Evolutionary conservation across 805 yeast genomes (phyloP).

Genomic region (Citeromyces nyonsensis): DNA sequence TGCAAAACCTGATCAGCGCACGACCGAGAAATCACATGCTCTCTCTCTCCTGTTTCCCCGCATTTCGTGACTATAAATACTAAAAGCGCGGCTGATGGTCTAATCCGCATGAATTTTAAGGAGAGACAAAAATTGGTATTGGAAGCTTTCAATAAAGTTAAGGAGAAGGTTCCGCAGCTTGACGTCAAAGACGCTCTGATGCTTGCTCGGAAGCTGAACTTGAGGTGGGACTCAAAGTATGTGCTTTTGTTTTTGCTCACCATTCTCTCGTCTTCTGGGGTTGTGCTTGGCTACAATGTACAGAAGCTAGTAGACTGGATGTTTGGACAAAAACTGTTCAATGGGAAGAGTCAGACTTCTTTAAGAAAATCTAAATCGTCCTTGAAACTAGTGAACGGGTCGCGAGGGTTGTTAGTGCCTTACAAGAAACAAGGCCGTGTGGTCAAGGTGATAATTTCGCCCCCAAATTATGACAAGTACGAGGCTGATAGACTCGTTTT

Average conservation of each 20-base stretch:
- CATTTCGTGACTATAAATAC: too few relatives aligned
- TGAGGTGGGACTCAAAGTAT: slow-evolving; percentile 12
- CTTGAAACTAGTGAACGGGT: slow-evolving; percentile 24
- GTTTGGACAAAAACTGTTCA: slow-evolving; percentile 1
- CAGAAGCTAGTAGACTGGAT: slow-evolving; percentile 9
- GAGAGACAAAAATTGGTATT: slow-evolving; percentile 25
- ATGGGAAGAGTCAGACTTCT: slow-evolving; percentile 1
- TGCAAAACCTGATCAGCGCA: too few relatives aligned
- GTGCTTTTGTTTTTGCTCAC: slow-evolving; percentile 15
- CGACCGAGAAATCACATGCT: too few relatives aligned
- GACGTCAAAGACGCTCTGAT: too few relatives aligned
- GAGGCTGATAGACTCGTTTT: slow-evolving; percentile 41
- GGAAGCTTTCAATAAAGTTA: slow-evolving; percentile 63
- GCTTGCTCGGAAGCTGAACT: background rate
- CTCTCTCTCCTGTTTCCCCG: too few relatives aligned
- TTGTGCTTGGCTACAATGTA: slow-evolving; percentile 9
- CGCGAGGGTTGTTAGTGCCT: slow-evolving; percentile 33
- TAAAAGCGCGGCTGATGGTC: too few relatives aligned
- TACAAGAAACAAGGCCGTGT: slow-evolving; percentile 19
- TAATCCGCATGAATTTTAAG: too few relatives aligned
- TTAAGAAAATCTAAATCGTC: slow-evolving; percentile 18
- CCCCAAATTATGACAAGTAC: slow-evolving; percentile 29
- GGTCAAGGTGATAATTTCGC: slow-evolving; percentile 26
- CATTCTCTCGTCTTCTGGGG: slow-evolving; percentile 9
- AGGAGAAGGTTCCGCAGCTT: slow-evolving; percentile 76